Base-by-base conservation (phyloP, 129 eudicot species). In the Saposhnikovia divaricata region DNA sequence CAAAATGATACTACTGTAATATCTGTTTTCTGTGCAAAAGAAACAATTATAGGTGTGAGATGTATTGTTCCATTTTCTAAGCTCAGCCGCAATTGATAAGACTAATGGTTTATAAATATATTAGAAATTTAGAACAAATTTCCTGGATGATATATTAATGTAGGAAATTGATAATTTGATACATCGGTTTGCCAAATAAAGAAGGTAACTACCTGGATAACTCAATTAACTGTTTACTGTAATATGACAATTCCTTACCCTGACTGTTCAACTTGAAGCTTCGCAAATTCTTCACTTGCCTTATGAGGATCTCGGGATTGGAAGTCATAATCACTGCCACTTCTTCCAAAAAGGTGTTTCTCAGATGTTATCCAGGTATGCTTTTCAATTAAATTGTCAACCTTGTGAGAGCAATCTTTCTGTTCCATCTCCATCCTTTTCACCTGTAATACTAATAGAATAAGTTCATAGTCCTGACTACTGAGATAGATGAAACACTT, bases 371-470 rank as follows among this genome's bases (percentile, higher is more conserved):
- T 95, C 98, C 98, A 95, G 16, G 92, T 85, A 84, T 95, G 89
- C 84, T 87, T 95, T 84, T 91, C 97, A 55, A 95, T 76, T 74
- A 95, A 75, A 82, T 83, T 95, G 80, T 95, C 97, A 73, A 95
- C 97, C 82, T 87, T 92, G 72, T 50, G 76, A 15, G 97, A 89
- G 82, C 87, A 92, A 79, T 92, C 97, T 82, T 90, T 95, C 75
- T 95, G 97, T n/a, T 95, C 97, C 79, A 80, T 90, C 85, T 95
- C 98, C 98, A 95, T 89, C 77, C 97, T 88, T 87, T 87, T 95
- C 85, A 92, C 98, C 98, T 94, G 70, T 51, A 80, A 50, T 75
- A 66, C 44, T 78, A 12, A 39, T 11, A 83, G 37, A 40, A 55
- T 53, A 4, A 37, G 28, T 59, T 55, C 13, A 46, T 23, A 25